Conservation (phyloP, 2,329 filamentous ascomycete genomes). For the Colletotrichum sp. region DNA sequence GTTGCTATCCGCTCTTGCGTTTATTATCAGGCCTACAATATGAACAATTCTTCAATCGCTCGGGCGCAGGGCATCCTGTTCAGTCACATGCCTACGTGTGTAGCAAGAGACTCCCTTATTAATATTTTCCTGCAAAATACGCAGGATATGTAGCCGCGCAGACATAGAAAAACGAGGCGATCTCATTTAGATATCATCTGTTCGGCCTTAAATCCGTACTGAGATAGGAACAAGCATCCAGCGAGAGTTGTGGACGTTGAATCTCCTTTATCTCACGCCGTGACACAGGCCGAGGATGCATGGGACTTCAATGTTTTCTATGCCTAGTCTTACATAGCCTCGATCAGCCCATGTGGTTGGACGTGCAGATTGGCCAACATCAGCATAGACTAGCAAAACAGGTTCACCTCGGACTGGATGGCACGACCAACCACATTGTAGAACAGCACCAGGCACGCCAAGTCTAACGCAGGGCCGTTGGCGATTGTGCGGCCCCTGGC, state of each 20-base stretch:
- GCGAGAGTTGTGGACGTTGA: background rate
- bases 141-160: no score
- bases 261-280: background rate
- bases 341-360: background rate
- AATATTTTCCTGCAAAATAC: no score
- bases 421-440: background rate
- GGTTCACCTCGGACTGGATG: rapidly evolving
- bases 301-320: rapidly evolving
- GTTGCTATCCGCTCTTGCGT: no score
- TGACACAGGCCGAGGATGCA: background rate
- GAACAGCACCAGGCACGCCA: background rate
- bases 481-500: background rate
- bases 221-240: background rate
- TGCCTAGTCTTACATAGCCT: rapidly evolving
- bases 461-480: background rate
- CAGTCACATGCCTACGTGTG: no score
- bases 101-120: no score
- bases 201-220: rapidly evolving
- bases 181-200: no score
- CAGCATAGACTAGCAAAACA: background rate
- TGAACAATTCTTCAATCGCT: no score
- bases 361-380: background rate
- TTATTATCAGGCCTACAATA: no score
- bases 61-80: no score
- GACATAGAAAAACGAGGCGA: no score